phyloP scores from a whole-genome alignment of 169 alveolate genomes.

The Amoebophrya sp. region DNA sequence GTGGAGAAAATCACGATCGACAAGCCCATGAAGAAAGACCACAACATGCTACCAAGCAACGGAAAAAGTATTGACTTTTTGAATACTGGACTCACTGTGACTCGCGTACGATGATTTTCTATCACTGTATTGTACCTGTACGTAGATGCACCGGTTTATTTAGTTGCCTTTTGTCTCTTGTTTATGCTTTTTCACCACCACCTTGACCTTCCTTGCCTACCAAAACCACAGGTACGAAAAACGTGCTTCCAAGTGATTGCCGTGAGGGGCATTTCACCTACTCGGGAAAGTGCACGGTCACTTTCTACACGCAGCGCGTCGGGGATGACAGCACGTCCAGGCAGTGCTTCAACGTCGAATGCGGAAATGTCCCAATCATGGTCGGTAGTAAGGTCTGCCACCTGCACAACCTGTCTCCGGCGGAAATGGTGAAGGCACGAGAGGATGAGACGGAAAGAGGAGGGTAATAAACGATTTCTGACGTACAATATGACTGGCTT shows the following conservation, averaged over 20 bases:
- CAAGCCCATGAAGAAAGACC: neutral
- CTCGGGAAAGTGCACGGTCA: slow-evolving; percentile 23
- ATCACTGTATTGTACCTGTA: too few species aligned
- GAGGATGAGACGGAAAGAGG: slow-evolving; percentile 95
- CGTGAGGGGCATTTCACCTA: slow-evolving; percentile 32
- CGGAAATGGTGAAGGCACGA: slow-evolving; percentile 79
- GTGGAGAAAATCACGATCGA: neutral
- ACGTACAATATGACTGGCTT: too few species aligned
- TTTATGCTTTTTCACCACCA: too few species aligned
- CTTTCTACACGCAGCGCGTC: neutral
- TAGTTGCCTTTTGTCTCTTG: too few species aligned
- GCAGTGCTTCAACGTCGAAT: slow-evolving; percentile 47
- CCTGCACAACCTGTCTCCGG: slow-evolving; percentile 67
- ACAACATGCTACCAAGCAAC: neutral
- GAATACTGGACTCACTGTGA: too few species aligned
- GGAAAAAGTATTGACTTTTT: too few species aligned
- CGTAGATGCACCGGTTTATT: too few species aligned
- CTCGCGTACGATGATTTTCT: too few species aligned
- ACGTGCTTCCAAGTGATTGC: slow-evolving; percentile 10
- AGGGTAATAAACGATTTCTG: too few species aligned
- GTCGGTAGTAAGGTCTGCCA: slow-evolving; percentile 88
- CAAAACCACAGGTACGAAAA: neutral
- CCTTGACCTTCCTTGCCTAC: too few species aligned
- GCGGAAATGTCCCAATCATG: slow-evolving; percentile 94
- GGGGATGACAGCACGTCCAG: slow-evolving; percentile 9